Conservation (phyloP, 805 yeast genomes). For the Candida manassasensis region DNA sequence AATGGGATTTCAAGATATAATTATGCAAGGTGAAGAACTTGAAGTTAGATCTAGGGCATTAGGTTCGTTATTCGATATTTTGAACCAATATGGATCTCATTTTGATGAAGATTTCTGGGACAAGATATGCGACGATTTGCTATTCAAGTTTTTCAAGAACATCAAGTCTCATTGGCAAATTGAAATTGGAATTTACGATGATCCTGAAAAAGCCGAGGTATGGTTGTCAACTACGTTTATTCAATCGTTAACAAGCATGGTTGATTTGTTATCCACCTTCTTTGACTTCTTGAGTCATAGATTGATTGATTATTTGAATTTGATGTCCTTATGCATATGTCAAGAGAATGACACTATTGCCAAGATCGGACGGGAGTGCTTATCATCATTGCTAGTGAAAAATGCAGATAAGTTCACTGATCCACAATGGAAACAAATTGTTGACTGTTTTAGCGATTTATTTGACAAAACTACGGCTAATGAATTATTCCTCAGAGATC, state of each 20-base stretch:
- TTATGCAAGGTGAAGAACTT: slow-evolving; percentile 89
- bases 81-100: slow-evolving; percentile 72
- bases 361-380: slow-evolving; percentile 86
- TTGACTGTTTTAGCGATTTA: slow-evolving; percentile 58
- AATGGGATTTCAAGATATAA: slow-evolving; percentile 78
- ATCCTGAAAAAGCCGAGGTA: slow-evolving; percentile 82
- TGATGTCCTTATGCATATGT: slow-evolving; percentile 83
- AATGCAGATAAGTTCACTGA: slow-evolving; percentile 61
- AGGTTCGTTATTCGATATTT: slow-evolving; percentile 72
- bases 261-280: slow-evolving; percentile 76
- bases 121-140: slow-evolving; percentile 63
- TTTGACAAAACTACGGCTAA: slow-evolving; percentile 82
- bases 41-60: slow-evolving; percentile 91
- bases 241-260: slow-evolving; percentile 88
- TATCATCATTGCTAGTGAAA: slow-evolving; percentile 72
- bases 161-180: slow-evolving; percentile 73
- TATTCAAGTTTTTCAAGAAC: slow-evolving; percentile 88
- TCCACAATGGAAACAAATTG: slow-evolving; percentile 72
- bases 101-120: slow-evolving; percentile 82
- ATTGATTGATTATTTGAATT: slow-evolving; percentile 72
- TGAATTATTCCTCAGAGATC: slow-evolving; percentile 69
- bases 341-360: slow-evolving; percentile 97
- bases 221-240: slow-evolving; percentile 96
- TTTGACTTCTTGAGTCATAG: slow-evolving; percentile 70
- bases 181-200: slow-evolving; percentile 47